Evolutionary conservation across 768 basidiomycete genomes (phyloP), one percentile per base, ranked within the genome.

Genomic region (Roridomyces roridus): DNA sequence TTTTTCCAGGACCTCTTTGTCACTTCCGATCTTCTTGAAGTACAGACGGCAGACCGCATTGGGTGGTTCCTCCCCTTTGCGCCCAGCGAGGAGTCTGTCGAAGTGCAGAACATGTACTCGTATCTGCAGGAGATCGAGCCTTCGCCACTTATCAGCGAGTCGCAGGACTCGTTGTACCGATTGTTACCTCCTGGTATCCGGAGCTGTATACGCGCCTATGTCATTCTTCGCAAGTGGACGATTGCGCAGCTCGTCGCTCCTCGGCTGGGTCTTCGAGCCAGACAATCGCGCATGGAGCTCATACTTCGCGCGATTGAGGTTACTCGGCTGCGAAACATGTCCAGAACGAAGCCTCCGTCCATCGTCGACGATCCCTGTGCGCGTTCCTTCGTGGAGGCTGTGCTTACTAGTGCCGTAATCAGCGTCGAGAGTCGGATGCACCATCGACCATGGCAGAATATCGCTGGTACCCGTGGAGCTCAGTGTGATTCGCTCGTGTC

Each of bases 371-470:
- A 83, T 44, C 84, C 88, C 0, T 86, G 85, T 55, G 79, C 88
- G 9, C 82, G 91, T 12, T 93, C 92, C 0, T 94, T 93, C 64
- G 90, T 89, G 20, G 92, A 94, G 69, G 82, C 89, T 0, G 84
- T 89, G 25, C 70, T 91, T 10, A 84, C 84, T 0, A 87, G 91
- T n/a, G 91, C 91, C 3, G 72, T 93, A 17, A 69, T 92, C 26
- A 91, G 91, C 59, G 79, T 87, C 12, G 92, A 93, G 72, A 91
- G 90, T 65, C 82, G 92, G n/a, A 73, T 85, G 59, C 89, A 91
- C 67, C 78, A 80, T 26, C 81, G 89, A n/a, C 85, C 90, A 4
- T 94, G 92, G 92, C 85, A 86, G 57, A 82, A 82, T 53, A 79
- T 94, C 41, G 89, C 89, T 5, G 67, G 72, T n/a, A 73, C 70